Base-by-base conservation (phyloP, 306 rosid species). In the Lablab purpureus region DNA sequence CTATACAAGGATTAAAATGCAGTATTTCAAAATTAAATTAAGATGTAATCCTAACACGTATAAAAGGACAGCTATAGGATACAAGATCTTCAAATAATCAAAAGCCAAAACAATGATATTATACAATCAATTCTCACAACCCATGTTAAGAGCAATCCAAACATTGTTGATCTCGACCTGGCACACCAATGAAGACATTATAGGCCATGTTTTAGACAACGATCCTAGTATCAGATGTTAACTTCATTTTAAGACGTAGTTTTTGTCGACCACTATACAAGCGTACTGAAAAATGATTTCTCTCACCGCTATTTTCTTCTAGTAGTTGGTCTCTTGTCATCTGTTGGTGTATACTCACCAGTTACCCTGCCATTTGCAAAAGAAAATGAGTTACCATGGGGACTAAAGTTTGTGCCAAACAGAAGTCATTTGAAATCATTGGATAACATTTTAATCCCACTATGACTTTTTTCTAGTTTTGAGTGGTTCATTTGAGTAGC, bases 351-450 rank as follows among this genome's bases (percentile, higher is more conserved):
- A 77, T 78, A 94, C 78, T 89, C 95, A 74, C 99, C 99, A 4
- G 97, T 91, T 78, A 65, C 84, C 94, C 99, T 94, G 90, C 40
- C 62, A 80, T 81, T 97, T 91, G 87, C 37, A 52, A 80, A 80
- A 34, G 71, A 60, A 77, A 74, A 46, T 37, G 63, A 45, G 84
- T 37, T 52, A 67, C 25, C 5, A 15, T 6, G 13, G 19, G 9
- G 22, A 21, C 28, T 21, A 17, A 56, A 21, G 40, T 7, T 59
- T 40, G 22, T 55, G 52, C 25, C 4, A 56, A 73, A 37, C 2
- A 36, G 8, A 72, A 36, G 36, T 9, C 21, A 52, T 5, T n/a
- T 36, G 19, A 72, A 19, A 15, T 9, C 34, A 36, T 12, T 36
- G 21, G 7, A 55, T 52, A 34, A 51, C 58, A 30, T 13, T n/a